Evolutionary conservation across 164 flowering plant genomes (phyloP), one percentile per base, ranked within the genome.

Genomic region (Paratinospora sagittata): DNA sequence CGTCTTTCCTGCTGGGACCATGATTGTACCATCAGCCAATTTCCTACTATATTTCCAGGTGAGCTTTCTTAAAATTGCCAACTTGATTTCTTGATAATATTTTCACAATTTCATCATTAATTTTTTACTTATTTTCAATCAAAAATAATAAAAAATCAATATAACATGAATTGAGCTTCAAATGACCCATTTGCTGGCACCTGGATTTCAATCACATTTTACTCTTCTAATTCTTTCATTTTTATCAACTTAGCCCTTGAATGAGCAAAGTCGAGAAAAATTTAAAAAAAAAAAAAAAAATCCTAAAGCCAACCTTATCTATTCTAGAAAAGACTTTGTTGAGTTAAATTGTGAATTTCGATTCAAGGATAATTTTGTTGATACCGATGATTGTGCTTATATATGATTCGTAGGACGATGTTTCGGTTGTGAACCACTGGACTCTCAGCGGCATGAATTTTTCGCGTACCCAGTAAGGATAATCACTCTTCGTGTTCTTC

Each of bases 1-100:
- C 19, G 13, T 63, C 3, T 74, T 71, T 27, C 75, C 80, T 27
- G 30, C 66, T 64, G 77, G 80, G 65, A 63, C 77, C 6, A 16
- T 78, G 66, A 55, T 61, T 23, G n/a, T 72, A 39, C 69, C 80
- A 67, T 71, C 80, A 19, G 66, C 77, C 34, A 49, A 76, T 16
- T 67, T 74, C 24, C 63, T 74, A 23, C 69, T 78, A 16, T 74
- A 78, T 27, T 78, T 78, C n/a, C 80, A 78, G 71, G 80, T 77
- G 21, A 68, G 70, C 27, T 2, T 16, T 16, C 27, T 27, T 26
- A 58, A 41, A 24, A 70, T 58, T 8, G 2, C 4, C 4, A 30
- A 2, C 27, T 9, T n/a, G 0, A 21, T 37, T 34, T 58, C 16
- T 10, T 6, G 33, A n/a, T 23, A 13, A 23, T n/a, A 24, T 12